Percentiles rank a stretch among this genome's conserved stretches.
Evolutionary conservation across 1,284 basidiomycete genomes (phyloP).

Genomic region (Cutaneotrichosporon cyanovorans): DNA sequence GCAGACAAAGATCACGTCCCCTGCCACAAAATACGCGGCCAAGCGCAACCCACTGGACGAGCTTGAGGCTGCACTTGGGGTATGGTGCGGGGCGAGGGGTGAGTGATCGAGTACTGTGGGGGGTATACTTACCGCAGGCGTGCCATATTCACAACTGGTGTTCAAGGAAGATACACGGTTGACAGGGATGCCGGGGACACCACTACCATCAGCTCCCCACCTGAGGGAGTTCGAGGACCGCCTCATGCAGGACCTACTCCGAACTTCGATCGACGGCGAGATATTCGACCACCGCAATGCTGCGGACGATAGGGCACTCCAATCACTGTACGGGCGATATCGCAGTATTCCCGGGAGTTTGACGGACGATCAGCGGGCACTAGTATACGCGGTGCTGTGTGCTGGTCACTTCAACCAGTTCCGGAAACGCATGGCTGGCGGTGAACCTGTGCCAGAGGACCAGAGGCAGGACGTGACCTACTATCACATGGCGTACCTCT

Average conservation of each 20-base stretch:
- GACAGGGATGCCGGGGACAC: conserved; percentile 2
- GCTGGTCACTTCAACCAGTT: conserved; percentile 15
- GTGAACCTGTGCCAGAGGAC: background rate
- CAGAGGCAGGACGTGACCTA: conserved; percentile 26
- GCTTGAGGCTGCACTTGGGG: conserved; percentile 8
- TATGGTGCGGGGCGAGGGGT: conserved; percentile 10
- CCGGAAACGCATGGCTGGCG: background rate
- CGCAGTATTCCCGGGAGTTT: conserved; percentile 18
- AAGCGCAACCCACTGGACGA: conserved; percentile 15
- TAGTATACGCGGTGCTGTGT: conserved; percentile 22
- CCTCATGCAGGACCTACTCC: conserved; percentile 16
- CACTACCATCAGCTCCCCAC: conserved; percentile 8
- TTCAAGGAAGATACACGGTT: conserved; percentile 17
- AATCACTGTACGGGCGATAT: conserved; percentile 16
- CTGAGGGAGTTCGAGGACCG: conserved; percentile 14
- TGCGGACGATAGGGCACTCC: conserved; percentile 4
- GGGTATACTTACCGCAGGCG: background rate
- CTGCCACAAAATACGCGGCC: background rate
- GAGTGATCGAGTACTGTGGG: background rate
- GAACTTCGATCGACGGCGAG: conserved; percentile 2
- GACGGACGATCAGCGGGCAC: conserved; percentile 18
- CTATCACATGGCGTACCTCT: conserved; percentile 20
- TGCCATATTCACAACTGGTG: conserved; percentile 7
- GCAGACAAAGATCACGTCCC: background rate
- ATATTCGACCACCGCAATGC: background rate